Base-by-base conservation (phyloP, 2,329 filamentous ascomycete species). In the Fusarium camptoceras region DNA sequence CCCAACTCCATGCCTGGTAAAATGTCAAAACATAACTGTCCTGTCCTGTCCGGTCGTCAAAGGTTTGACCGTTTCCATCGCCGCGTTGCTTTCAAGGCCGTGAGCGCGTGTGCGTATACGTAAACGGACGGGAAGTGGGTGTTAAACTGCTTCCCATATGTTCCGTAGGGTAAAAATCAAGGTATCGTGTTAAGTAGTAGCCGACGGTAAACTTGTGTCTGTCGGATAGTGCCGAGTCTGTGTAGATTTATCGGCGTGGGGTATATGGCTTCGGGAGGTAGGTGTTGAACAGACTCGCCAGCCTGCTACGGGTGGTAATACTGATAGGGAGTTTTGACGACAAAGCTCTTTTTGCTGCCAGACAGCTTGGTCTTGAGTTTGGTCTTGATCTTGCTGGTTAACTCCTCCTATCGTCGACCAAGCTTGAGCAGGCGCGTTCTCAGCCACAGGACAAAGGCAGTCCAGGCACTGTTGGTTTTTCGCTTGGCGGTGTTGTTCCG, bases 401-500 rank as follows among this genome's bases (percentile, higher is more conserved):
- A 43, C 43, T 71, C 72, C 48, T 72, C 65, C 78, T 81, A 82
- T 70, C 79, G 79, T 72, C 79, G 77, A 53, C 80, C 80, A 60
- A 82, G 71, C 76, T 81, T 82, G 62, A 83, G 76, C 60, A 83
- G 73, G 57, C 81, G 77, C n/a, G 88, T 91, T 64, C 88, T 82
- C 27, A 91, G 76, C 89, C 89, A 91, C 58, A 91, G 81, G 53
- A 91, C 82, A 71, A 91, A 90, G 24, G 84, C 84, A 10, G 86
- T 89, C 88, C 88, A 91, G 41, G 87, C 84, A 66, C 86, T 83
- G 65, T 87, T 86, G 2, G 88, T 91, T 80, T 86, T 88, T 71
- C 83, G 84, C 81, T 90, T 91, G 60, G 86, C 83, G 10, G 82
- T 81, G 72, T 80, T 83, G 61, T 79, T 80, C 59, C 85, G 80